Base-by-base conservation (phyloP, 371 early-diverging fungal species). In the Batkoa obscura region DNA sequence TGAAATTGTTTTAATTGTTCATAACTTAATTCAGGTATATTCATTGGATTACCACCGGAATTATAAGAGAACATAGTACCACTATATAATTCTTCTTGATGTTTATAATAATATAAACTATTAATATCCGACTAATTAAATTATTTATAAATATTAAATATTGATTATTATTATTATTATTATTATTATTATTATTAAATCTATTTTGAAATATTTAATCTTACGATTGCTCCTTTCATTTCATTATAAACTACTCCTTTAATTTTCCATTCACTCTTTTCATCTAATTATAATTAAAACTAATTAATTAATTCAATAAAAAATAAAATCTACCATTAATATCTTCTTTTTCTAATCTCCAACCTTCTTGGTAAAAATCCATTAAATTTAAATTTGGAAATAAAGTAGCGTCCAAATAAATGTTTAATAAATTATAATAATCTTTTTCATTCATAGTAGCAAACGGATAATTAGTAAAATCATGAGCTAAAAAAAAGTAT, bases 211-310 rank as follows among this genome's bases (percentile, higher is more conserved):
- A n/a, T n/a, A n/a, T n/a, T n/a, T n/a, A 46, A 5, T 9, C 17
- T 46, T 73, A 78, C 78, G 63, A 84, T 76, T 56, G 79, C 83
- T 6, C 96, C 96, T 72, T 95, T 95, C 96, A 95, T 95, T 61
- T 95, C 96, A 66, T 94, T 95, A 66, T 86, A 95, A 2, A 95
- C 96, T 36, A 95, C 86, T 33, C 96, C 96, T 60, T 92, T 92
- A 64, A 94, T 72, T 38, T 72, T 70, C 56, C 76, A 73, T 4
- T 75, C 74, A 2, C 73, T 71, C 3, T 52, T 59, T 1, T 66
- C 56, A 65, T 78, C 77, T 74, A 58, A 12, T 5, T 12, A 36
- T 36, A 35, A n/a, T 12, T 33, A 30, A n/a, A n/a, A 17, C 32
- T 23, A 6, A 46, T 35, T 50, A 15, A 34, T 53, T 32, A 46